Base-by-base conservation (phyloP, 2,329 filamentous ascomycete genomes). In the Sarocladiaceae sp. region DNA sequence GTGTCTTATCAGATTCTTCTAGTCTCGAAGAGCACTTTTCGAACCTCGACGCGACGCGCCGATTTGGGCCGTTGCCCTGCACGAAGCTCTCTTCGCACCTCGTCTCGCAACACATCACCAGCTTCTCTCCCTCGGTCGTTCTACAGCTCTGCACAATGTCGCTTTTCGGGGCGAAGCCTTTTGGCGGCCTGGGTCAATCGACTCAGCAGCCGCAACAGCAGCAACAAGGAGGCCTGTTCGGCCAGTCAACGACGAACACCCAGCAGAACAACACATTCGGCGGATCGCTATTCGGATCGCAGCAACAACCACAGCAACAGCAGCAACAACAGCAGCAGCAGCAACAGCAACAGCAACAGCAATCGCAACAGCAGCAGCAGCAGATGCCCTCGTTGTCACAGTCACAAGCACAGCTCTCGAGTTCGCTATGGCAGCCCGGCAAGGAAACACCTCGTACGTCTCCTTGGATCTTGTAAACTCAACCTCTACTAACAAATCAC, bases 341-440 rank as follows among this genome's bases (percentile, higher is more conserved):
- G 52, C 66, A 67, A 51, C 66, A 71, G 53, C 70, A 75, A 23
- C 52, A 53, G 26, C 55, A 68, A 36, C 64, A 71, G 53, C 66
- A 67, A 51, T 64, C 70, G 53, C 66, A 68, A 56, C 65, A 71
- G 52, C 73, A 72, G 54, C 59, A 66, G 31, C 67, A 74, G 62
- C 68, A 68, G 59, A 71, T 73, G 63, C 75, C 67, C 18, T 59
- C 62, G 53, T 58, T 75, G 37, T 72, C 66, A 26, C 76, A 71
- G 63, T 73, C 68, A 46, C 74, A 69, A 66, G 75, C 70, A 51
- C 68, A 77, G 57, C 65, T 77, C 13, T 74, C 73, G 12, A 74
- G 68, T 57, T 79, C 77, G 8, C 63, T 79, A 59, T 80, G 78
- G 76, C 76, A 79, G 54, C 76, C 77, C 1, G 74, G 73, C 53